phyloP scores from a whole-genome alignment of 331 rosid genomes.

The Pyrus hybrid region DNA sequence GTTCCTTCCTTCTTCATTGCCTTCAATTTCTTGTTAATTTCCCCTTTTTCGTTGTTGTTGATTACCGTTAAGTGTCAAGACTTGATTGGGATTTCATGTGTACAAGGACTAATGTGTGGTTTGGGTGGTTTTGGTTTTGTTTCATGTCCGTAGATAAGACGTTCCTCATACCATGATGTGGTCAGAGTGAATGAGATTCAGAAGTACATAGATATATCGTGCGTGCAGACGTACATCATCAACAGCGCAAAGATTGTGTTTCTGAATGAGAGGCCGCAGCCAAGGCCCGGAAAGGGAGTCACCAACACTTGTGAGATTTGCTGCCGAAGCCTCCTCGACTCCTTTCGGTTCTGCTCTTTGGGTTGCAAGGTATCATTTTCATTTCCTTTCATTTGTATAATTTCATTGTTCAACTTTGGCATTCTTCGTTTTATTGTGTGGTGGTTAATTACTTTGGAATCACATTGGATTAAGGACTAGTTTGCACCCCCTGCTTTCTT shows the following conservation, averaged over 20 bases:
- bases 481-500: neutral
- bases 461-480: neutral
- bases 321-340: constrained; percentile 32
- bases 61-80: too few relatives aligned
- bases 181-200: constrained; percentile 48
- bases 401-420: neutral
- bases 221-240: constrained; percentile 40
- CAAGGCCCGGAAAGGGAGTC: constrained; percentile 42
- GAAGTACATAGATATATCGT: constrained; percentile 30
- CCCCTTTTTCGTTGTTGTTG: too few relatives aligned
- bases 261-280: constrained; percentile 43
- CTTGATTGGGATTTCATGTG: neutral
- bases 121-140: neutral
- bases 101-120: neutral
- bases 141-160: constrained; percentile 22
- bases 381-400: too few relatives aligned
- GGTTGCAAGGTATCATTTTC: constrained; percentile 35
- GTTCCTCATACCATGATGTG: constrained; percentile 47
- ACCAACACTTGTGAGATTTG: constrained; percentile 43
- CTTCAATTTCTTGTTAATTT: neutral
- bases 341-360: constrained; percentile 47
- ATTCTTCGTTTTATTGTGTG: neutral
- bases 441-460: neutral
- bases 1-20: neutral
- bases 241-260: constrained; percentile 44